Conservation (phyloP, 1,284 basidiomycete genomes). For the Austroboletus novae-zelandiae region DNA sequence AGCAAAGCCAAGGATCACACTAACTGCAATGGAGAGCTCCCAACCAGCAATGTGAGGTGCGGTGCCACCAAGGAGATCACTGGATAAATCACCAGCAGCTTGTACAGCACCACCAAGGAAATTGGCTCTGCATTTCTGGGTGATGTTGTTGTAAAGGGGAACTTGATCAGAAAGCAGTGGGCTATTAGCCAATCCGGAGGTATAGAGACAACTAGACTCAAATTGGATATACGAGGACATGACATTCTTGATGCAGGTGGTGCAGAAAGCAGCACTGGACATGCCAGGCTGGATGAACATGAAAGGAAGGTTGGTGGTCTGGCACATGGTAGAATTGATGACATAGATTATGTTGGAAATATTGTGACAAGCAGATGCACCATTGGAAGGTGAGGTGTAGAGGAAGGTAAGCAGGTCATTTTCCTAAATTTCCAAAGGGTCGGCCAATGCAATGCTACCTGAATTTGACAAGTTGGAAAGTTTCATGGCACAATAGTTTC, state of each 20-base stretch:
- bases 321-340: constrained; percentile 71
- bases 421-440: constrained; percentile 5
- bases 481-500: constrained; percentile 62
- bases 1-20: constrained; percentile 26
- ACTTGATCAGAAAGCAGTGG: constrained; percentile 65
- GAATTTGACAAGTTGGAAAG: constrained; percentile 24
- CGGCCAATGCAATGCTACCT: constrained; percentile 20
- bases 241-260: constrained; percentile 74
- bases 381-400: constrained; percentile 14
- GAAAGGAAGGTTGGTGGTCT: constrained; percentile 69
- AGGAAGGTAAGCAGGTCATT: constrained; percentile 23
- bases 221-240: constrained; percentile 74
- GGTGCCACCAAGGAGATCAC: constrained; percentile 33
- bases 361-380: constrained; percentile 32
- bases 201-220: constrained; percentile 71
- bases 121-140: constrained; percentile 52
- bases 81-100: constrained; percentile 61
- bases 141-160: constrained; percentile 61
- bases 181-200: constrained; percentile 64
- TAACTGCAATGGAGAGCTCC: constrained; percentile 25
- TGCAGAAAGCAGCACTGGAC: constrained; percentile 62
- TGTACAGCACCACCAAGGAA: constrained; percentile 65
- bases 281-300: constrained; percentile 65
- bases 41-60: constrained; percentile 23
- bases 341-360: constrained; percentile 34